Evolutionary conservation across 805 yeast genomes (phyloP), one percentile per base, ranked within the genome.

Genomic region (Saccharomycopsis schoenii): DNA sequence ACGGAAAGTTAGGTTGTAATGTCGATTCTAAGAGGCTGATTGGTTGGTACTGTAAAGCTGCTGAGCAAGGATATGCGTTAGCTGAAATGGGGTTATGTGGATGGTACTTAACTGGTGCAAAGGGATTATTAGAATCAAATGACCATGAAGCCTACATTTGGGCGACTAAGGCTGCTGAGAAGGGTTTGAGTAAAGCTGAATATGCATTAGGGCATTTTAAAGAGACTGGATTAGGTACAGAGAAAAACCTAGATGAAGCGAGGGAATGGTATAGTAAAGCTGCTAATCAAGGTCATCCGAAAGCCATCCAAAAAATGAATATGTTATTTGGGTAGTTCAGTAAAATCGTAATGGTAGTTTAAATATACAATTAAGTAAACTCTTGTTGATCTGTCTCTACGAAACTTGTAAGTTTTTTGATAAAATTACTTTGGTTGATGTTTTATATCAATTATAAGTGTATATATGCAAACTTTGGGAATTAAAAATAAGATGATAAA

Each of bases 31-130:
- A 77, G 59, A 78, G 81, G 64, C 81, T 88, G 9, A 78, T 88
- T 57, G 86, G 86, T 14, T 88, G 93, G 92, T 88, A 87, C 70
- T 76, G 85, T 10, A 76, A 82, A 59, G 85, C 89, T 2, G 89
- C 91, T 1, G 79, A 76, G 52, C 76, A 79, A 62, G 86, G 85
- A 15, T 85, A 86, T 66, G 77, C 85, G 0, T 81, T 84, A 67
- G 85, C 89, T 2, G 86, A 87, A 69, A 75, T 88, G 69, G 89
- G 89, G 0, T 72, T 88, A 41, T 81, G 87, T 62, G 91, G 91
- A 56, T 87, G 93, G 92, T 83, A 84, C 66, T 76, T 87, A 12
- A 83, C 90, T 0, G 96, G 96, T 1, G 83, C 83, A 0, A 76
- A 77, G 14, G 81, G 77, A 1, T 73, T 82, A 1, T 69, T 87